A percentile compares a stretch with the other conserved stretches of the same genome.
Evolutionary conservation across 768 basidiomycete species (phyloP).

Genomic region (Phanerochaete sordida): DNA sequence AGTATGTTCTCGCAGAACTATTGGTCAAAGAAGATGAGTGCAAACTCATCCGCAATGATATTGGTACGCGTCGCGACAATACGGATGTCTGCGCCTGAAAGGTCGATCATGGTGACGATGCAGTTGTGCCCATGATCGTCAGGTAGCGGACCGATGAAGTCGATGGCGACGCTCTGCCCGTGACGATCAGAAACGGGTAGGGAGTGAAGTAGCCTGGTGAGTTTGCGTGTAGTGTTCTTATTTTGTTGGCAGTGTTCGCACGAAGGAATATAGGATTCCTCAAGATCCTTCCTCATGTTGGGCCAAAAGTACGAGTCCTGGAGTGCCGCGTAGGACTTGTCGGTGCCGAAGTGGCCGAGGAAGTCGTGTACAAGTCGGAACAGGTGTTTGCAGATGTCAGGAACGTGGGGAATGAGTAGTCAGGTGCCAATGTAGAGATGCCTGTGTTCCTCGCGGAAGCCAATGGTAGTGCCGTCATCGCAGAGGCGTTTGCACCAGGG

Average conservation of each 20-base stretch:
- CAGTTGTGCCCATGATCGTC: conserved; percentile 21
- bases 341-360: conserved; percentile 17
- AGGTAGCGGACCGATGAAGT: conserved; percentile 31
- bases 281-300: conserved; percentile 30
- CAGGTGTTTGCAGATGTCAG: conserved; percentile 8
- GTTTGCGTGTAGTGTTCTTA: conserved; percentile 26
- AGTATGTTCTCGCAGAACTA: conserved; percentile 25
- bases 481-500: background rate
- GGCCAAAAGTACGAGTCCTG: conserved; percentile 15
- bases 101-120: conserved; percentile 23
- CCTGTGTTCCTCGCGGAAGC: conserved; percentile 1
- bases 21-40: conserved; percentile 20
- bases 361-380: conserved; percentile 15
- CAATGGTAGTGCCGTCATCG: background rate
- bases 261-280: conserved; percentile 28
- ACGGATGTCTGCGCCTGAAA: conserved; percentile 5
- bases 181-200: conserved; percentile 16
- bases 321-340: conserved; percentile 16
- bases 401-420: conserved; percentile 17
- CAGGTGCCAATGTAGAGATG: conserved; percentile 17
- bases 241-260: conserved; percentile 30
- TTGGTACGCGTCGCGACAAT: conserved; percentile 10
- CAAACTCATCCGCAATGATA: conserved; percentile 15
- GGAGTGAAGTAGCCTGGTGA: conserved; percentile 21
- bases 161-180: conserved; percentile 21